Percentiles rank a stretch among this genome's conserved stretches.
phyloP scores from a whole-genome alignment of 176 grass and related monocot species.

The Oryza glaberrima region DNA sequence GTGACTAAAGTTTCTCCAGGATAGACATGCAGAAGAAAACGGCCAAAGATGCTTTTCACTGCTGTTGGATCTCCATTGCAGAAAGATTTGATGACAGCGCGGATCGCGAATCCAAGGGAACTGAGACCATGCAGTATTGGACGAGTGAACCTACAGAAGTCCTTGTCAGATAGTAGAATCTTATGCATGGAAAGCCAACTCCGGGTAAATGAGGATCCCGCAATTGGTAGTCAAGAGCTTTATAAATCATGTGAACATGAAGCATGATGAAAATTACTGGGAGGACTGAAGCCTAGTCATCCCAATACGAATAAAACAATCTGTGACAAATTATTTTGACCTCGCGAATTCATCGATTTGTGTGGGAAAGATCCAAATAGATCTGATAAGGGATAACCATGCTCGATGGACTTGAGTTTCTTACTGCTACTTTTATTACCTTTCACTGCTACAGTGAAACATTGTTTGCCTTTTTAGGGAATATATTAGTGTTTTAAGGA shows the following conservation, averaged over 20 bases:
- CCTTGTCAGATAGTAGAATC: slow-evolving; percentile 31
- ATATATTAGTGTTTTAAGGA: background rate
- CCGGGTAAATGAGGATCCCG: background rate
- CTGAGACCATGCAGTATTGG: slow-evolving; percentile 91
- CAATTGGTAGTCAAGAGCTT: background rate
- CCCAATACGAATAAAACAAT: background rate
- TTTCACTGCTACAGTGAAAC: background rate
- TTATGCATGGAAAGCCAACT: slow-evolving; percentile 24
- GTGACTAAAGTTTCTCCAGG: slow-evolving; percentile 74
- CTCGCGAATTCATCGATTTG: background rate
- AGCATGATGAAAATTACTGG: background rate
- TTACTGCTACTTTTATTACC: background rate
- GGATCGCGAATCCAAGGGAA: slow-evolving; percentile 67
- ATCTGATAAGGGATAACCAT: background rate
- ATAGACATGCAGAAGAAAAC: slow-evolving; percentile 87
- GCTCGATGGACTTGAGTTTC: background rate
- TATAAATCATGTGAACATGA: background rate
- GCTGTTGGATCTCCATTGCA: slow-evolving; percentile 66
- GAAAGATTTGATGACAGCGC: slow-evolving; percentile 77
- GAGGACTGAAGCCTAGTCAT: background rate
- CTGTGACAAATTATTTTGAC: background rate
- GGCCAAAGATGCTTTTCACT: slow-evolving; percentile 70
- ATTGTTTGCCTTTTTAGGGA: background rate
- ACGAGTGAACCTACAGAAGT: slow-evolving; percentile 65
- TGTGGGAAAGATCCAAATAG: slow-evolving; percentile 7